Evolutionary conservation across 345 rosid species (phyloP).

Genomic region (Citrus glauca): DNA sequence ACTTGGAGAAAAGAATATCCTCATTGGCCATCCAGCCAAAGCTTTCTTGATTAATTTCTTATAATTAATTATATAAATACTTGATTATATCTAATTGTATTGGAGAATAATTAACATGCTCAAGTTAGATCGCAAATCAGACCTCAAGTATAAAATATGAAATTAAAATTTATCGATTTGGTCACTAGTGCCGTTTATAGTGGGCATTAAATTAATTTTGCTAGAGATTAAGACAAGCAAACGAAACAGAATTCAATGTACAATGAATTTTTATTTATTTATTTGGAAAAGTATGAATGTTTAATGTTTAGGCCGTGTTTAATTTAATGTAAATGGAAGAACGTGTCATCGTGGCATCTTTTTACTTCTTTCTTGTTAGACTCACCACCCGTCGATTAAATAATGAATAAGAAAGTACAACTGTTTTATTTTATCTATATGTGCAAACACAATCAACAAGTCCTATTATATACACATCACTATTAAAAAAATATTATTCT

Average conservation of each 20-base stretch:
- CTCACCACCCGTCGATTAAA: conserved; percentile 8
- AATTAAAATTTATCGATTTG: not conserved
- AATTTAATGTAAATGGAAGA: not conserved
- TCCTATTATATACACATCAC: not conserved
- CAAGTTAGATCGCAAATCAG: not conserved
- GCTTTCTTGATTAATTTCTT: not conserved
- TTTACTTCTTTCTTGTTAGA: conserved; percentile 2
- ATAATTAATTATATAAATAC: not conserved
- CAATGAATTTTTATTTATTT: not conserved
- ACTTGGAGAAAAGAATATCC: not conserved
- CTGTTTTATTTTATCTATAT: not conserved
- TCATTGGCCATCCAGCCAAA: not conserved
- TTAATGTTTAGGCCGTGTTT: not conserved
- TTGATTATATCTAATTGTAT: not conserved
- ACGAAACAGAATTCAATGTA: not conserved
- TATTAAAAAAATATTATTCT: not conserved
- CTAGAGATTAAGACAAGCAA: not conserved
- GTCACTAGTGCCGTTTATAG: not conserved
- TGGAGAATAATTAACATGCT: not conserved
- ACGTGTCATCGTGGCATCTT: not conserved
- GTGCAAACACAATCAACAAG: not conserved
- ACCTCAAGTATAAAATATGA: not conserved
- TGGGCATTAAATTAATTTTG: not conserved
- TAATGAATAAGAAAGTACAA: not conserved
- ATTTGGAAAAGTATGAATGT: not conserved